Evolutionary conservation across 306 rosid species (phyloP), one percentile per base, ranked within the genome.

Genomic region (Fragaria iinumae): DNA sequence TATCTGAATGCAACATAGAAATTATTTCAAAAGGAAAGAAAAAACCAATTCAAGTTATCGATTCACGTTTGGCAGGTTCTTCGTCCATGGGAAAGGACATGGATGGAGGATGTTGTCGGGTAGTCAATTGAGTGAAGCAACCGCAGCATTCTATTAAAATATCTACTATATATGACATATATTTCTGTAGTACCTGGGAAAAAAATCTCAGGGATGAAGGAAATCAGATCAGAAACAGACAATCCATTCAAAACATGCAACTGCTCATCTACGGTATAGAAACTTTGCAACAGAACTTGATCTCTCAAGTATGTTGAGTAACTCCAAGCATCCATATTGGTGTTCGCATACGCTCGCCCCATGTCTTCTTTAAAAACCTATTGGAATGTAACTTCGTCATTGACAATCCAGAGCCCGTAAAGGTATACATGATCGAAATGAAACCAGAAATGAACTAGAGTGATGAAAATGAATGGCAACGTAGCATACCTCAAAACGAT

Each of bases 291-390:
- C 83, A 95, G 80, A 84, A 91, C 87, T 84, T 92, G 98, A 76
- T 89, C 72, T 80, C 96, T 90, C 82, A 78, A 84, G 85, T 92
- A 89, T 77, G 91, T 44, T 20, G 96, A 87, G 83, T 92, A 96
- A 81, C 80, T 89, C 72, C 85, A 81, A 80, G 98, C 93, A 87
- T 92, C 90, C 96, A 94, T 94, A 86, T 94, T 92, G 80, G 88
- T 70, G 63, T 92, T 94, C 85, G 79, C 90, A 75, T 92, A 87
- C 52, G 86, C 64, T 91, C 97, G 83, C 84, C 83, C 81, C 97
- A 85, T 81, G 34, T 94, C 88, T 89, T 94, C 98, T 84, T 89
- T 88, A 79, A 90, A 84, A 60, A 92, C 95, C 97, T 94, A 81
- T 78, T 69, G 79, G 13, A 86, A 72, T 65, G 68, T 71, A 44